These are phyloP conservation scores for Tremella mesenterica DNA, from an alignment of 768 basidiomycete species.

Conservation along the genomic window DNA sequence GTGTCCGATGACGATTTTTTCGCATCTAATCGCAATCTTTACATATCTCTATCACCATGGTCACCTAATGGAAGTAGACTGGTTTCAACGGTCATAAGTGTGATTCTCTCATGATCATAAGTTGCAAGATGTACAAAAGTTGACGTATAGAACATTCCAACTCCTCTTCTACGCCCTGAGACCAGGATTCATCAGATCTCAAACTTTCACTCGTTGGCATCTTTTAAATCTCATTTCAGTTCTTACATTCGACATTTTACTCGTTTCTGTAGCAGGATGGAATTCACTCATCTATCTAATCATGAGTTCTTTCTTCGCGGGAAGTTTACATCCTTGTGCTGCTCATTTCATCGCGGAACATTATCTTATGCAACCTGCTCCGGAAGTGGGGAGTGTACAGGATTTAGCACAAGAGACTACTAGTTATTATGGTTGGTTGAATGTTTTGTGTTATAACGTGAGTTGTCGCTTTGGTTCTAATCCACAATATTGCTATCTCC, in stretches of 20 bases:
- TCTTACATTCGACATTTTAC: conserved; percentile 61
- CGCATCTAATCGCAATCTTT: background rate
- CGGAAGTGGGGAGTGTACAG: conserved; percentile 21
- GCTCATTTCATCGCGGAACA: conserved; percentile 98
- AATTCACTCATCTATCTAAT: conserved; percentile 65
- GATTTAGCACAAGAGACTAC: conserved; percentile 82
- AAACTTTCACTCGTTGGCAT: conserved; percentile 77
- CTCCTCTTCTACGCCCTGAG: conserved; percentile 96
- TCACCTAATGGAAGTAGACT: background rate
- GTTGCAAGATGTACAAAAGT: background rate
- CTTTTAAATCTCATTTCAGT: conserved; percentile 63
- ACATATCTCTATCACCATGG: background rate
- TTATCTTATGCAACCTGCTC: conserved; percentile 52
- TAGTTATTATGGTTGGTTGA: conserved; percentile 89
- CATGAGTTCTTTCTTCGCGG: conserved; percentile 88
- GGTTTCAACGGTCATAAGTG: no score
- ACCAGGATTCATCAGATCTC: conserved; percentile 81
- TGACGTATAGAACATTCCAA: conserved; percentile 66
- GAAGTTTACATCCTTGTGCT: conserved; percentile 87
- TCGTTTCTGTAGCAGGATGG: conserved; percentile 49
- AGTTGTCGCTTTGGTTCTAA: conserved; percentile 29
- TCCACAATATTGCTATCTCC: background rate
- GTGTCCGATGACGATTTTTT: background rate
- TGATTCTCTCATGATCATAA: background rate
- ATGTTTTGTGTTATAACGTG: conserved; percentile 86